phyloP scores from a whole-genome alignment of 1,139 yeast genomes.

The Candida tetrigidarum region DNA sequence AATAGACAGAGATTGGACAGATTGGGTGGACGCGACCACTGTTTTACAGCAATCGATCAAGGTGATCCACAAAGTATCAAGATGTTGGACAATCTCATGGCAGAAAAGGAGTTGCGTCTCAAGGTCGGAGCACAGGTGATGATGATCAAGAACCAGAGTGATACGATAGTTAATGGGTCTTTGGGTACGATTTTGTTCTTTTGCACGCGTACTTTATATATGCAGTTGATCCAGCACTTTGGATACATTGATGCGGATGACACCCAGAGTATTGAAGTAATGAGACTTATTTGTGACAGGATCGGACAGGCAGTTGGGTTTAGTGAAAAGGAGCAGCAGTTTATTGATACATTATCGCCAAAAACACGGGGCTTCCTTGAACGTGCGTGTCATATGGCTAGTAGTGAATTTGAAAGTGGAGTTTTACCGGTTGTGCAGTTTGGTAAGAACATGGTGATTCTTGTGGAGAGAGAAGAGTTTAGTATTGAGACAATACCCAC shows the following conservation, averaged over 20 bases:
- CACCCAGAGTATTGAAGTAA: conserved; percentile 28
- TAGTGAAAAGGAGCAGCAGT: conserved; percentile 49
- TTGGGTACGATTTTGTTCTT: conserved; percentile 69
- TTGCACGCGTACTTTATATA: conserved; percentile 39
- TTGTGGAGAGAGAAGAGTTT: conserved; percentile 79
- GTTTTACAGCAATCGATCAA: conserved; percentile 57
- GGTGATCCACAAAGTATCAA: conserved; percentile 15
- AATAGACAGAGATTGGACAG: conserved; percentile 55
- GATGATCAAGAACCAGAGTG: conserved; percentile 51
- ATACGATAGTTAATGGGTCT: conserved; percentile 58
- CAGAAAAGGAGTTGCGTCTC: conserved; percentile 46
- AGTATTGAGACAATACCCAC: conserved; percentile 35
- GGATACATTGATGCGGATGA: conserved; percentile 26
- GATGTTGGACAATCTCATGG: conserved; percentile 50
- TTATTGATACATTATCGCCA: conserved; percentile 27
- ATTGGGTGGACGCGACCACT: conserved; percentile 39
- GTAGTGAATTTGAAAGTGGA: conserved; percentile 25
- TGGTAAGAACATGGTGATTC: conserved; percentile 32
- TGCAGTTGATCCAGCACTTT: conserved; percentile 31
- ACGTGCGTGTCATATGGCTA: conserved; percentile 29
- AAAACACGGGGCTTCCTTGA: conserved; percentile 30
- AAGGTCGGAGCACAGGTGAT: conserved; percentile 68
- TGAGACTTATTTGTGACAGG: conserved; percentile 29
- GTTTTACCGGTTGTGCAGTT: conserved; percentile 63
- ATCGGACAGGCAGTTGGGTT: conserved; percentile 28